Evolutionary conservation across 2,329 filamentous ascomycete species (phyloP).

Genomic region (Fusarium annulatum): DNA sequence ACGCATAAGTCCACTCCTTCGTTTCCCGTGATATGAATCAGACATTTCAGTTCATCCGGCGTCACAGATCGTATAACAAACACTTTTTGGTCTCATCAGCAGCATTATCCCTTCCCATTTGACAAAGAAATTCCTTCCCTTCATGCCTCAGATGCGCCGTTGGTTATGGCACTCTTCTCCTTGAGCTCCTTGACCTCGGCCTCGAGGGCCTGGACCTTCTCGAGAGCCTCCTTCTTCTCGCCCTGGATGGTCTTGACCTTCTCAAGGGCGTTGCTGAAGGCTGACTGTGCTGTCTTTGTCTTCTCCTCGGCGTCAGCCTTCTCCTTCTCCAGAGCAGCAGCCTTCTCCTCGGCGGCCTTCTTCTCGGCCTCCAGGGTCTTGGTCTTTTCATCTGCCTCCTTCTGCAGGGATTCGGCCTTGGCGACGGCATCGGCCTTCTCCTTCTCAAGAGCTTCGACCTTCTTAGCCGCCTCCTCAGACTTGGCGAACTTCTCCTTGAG

Average conservation of each 20-base stretch:
- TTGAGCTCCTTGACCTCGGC: slow-evolving; percentile 35
- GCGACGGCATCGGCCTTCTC: slow-evolving; percentile 26
- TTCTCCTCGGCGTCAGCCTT: slow-evolving; percentile 31
- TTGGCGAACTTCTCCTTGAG: slow-evolving; percentile 37
- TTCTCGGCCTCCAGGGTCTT: slow-evolving; percentile 16
- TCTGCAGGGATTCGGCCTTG: slow-evolving; percentile 11
- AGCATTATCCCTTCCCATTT: slow-evolving; percentile 23
- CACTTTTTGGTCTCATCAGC: slow-evolving; percentile 34
- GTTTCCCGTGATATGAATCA: slow-evolving; percentile 45
- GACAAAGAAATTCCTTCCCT: not conserved
- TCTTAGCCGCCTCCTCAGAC: slow-evolving; percentile 19
- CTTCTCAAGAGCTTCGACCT: slow-evolving; percentile 27
- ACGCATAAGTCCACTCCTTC: slow-evolving; percentile 46
- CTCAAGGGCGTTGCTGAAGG: slow-evolving; percentile 21
- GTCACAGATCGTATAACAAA: slow-evolving; percentile 40
- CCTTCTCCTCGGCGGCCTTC: slow-evolving; percentile 8
- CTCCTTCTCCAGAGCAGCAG: slow-evolving; percentile 15
- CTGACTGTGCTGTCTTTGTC: slow-evolving; percentile 23
- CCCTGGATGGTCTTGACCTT: slow-evolving; percentile 18
- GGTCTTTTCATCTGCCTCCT: slow-evolving; percentile 18
- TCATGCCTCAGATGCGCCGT: slow-evolving; percentile 34
- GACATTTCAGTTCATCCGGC: slow-evolving; percentile 41
- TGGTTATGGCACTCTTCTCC: slow-evolving; percentile 31
- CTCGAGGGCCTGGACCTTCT: slow-evolving; percentile 35
- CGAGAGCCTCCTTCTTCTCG: slow-evolving; percentile 36